Evolutionary conservation across 176 grass and related monocot genomes (phyloP), one percentile per base, ranked within the genome.

Genomic region (Paspalum vaginatum): DNA sequence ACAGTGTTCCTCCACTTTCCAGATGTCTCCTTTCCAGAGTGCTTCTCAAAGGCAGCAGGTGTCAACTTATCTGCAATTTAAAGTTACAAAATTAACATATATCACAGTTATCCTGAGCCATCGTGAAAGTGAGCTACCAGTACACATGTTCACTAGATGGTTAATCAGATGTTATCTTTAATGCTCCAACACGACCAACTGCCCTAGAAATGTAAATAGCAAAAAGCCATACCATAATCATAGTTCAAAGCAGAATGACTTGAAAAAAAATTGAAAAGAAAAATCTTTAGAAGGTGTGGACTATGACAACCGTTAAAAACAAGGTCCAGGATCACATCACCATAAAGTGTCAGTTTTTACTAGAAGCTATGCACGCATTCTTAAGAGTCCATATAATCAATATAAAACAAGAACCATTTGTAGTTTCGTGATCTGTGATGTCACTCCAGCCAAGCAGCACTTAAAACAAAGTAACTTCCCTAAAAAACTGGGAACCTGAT

Each of bases 1-100:
- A 98, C 85, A 26, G 81, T 98, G 88, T 94, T 98, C 84, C 89
- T 98, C 95, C 95, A 98, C 84, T 95, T 98, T 71, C 88, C 89
- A 42, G 90, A 90, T 16, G 95, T 91, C 53, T 98, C 95, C 82
- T 82, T 87, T 74, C 86, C 86, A n/a, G 92, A 93, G 83, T 98
- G 95, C 78, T 95, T 98, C 90, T 98, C 95, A 86, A 98, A 98
- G 64, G 95, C 92, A 64, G 95, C 80, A 81, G 95, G 92, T 37
- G 95, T 89, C 77, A 98, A 75, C 52, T 95, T 98, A 70, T 93
- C 95, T 98, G 90, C 70, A 74, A 84, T 75, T 81, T 69, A 65
- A 85, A 49, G 21, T 22, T 25, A 42, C 47, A 67, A 59, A 76
- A 86, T 20, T 40, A n/a, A 55, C 46, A 2, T 9, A 14, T 14